Evolutionary conservation across 805 yeast species (phyloP), one percentile per base, ranked within the genome.

Genomic region (Schwanniomyces yamadae): DNA sequence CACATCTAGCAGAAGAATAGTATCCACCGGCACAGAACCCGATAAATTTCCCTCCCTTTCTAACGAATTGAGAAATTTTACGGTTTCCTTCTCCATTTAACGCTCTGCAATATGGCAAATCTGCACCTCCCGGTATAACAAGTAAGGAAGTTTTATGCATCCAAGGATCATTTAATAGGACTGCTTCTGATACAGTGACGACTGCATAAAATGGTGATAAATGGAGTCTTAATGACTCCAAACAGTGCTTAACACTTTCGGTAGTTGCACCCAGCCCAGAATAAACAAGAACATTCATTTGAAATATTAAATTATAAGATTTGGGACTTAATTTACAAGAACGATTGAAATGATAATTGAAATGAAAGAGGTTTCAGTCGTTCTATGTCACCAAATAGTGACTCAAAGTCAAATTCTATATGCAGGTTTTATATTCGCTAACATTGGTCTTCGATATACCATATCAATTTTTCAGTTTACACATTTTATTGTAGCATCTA

Each of bases 11-110:
- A 9, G 90, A 73, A 1, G 82, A 91, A 53, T 78, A 93, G 61
- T 93, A 93, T 0, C 85, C 98, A 28, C 99, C 99, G 7, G 99
- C 93, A 62, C 99, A 93, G 44, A 93, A 78, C 0, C 99, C 99
- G 14, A 91, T 58, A 51, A 67, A 88, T 32, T 69, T 66, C 2
- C 99, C 99, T 20, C 98, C 99, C 36, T 69, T 67, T 20, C 78
- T 67, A 1, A 88, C 88, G 46, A 71, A 88, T 33, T 77, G 77
- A 18, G 63, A 57, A 42, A 88, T 85, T 24, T 69, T 65, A 7
- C 62, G 50, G 49, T 82, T 85, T 0, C 89, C 87, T 1, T 59
- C 61, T 1, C 95, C 91, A 50, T 83, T 80, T 44, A 95, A 72
- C 4, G 73, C 77, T 34, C 71, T 67, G 44, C 95, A 86, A 46